Conservation (phyloP, 208 protist species). For the Trypanosoma conorhini region DNA sequence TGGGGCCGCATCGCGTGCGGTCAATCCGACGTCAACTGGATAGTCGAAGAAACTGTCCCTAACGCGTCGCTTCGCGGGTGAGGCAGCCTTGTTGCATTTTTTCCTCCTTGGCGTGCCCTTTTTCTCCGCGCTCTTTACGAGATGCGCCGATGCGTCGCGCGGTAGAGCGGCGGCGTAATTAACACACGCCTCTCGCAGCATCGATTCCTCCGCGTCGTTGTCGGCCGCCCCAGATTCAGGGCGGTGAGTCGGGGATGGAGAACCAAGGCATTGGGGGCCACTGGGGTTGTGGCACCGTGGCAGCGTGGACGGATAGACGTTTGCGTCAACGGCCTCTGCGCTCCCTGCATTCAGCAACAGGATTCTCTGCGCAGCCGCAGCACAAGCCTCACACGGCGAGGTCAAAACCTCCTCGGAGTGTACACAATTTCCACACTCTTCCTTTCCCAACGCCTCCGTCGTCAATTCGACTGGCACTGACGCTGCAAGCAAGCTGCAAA, state of each 20-base stretch:
- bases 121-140: background rate
- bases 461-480: background rate
- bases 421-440: background rate
- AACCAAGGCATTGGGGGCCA: background rate
- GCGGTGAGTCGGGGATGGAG: background rate
- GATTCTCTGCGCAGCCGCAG: background rate
- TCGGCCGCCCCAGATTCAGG: background rate
- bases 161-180: background rate
- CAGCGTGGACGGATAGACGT: too few relatives aligned
- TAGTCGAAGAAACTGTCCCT: background rate
- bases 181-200: background rate
- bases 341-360: background rate
- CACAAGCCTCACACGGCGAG: background rate
- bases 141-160: background rate
- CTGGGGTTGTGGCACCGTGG: background rate
- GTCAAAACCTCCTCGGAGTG: background rate
- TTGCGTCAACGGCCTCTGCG: background rate
- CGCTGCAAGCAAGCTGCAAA: background rate
- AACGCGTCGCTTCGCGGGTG: background rate
- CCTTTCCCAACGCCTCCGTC: background rate
- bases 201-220: background rate
- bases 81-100: background rate
- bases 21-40: background rate
- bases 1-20: background rate
- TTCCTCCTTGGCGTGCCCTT: background rate